Evolutionary conservation across 169 alveolate genomes (phyloP), one percentile per base, ranked within the genome.

Genomic region (Plasmodium fragile): DNA sequence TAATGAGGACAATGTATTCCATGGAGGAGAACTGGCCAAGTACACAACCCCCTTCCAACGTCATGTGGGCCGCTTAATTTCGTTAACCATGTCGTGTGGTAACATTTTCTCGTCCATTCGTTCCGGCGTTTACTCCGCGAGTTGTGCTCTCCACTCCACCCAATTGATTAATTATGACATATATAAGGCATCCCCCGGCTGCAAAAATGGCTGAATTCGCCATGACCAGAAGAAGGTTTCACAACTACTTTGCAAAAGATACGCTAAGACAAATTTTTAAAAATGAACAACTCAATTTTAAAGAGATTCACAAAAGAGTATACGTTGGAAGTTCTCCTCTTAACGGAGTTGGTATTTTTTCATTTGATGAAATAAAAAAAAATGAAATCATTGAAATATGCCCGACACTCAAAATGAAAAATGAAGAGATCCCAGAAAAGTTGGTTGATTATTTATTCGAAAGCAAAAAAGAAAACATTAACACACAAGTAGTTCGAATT

Each of bases 331-430:
- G 28, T 16, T 85, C 93, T 3, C 28, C 43, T 8, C 71, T 49
- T 34, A 39, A 55, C 45, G 93, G 93, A 10, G 34, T 85, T 52
- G 93, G 93, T 16, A 39, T 85, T 10, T 85, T 85, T 34, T 75
- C 93, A 16, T 72, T 22, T 8, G 52, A 32, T 28, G 45, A 49
- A 73, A 73, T 85, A 73, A 72, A 73, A 77, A 85, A 75, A 85
- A 75, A 75, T 85, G 93, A 75, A 55, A 52, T 85, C 22, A 85
- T 85, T 73, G 93, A 85, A 85, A 53, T 85, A 73, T 85, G 93
- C 43, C 93, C 93, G 25, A 75, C 85, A 7, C 13, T 85, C 43
- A 53, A 52, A 75, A 85, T 85, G 41, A 49, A 55, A 52, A 85
- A 75, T 75, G 93, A 85, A 75, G 59, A 75, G 39, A 85, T 85